Conservation (phyloP, 1,284 basidiomycete species). For the Papiliotrema nemorosa region DNA sequence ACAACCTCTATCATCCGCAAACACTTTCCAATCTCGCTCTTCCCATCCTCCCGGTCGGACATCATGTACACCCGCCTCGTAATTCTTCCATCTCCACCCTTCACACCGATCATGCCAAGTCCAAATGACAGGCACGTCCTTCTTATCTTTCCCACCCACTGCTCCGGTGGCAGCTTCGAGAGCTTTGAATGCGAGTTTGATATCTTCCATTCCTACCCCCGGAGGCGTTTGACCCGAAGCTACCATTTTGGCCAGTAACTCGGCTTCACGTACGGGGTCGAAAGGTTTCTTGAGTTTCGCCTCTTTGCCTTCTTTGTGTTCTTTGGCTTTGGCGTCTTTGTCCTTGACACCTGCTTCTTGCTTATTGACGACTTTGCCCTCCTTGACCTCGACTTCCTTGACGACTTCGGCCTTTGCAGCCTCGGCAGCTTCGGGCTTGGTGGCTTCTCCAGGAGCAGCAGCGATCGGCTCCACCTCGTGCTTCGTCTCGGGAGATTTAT, state of each 20-base stretch:
- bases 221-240: background rate
- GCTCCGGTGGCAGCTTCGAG: slow-evolving; percentile 13
- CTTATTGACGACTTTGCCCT: background rate
- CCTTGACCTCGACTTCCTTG: background rate
- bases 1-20: slow-evolving; percentile 33
- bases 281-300: slow-evolving; percentile 4
- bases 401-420: background rate
- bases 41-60: slow-evolving; percentile 33
- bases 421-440: background rate
- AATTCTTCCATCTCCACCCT: slow-evolving; percentile 36
- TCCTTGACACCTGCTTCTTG: background rate
- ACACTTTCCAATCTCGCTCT: slow-evolving; percentile 40
- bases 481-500: background rate
- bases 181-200: slow-evolving; percentile 15
- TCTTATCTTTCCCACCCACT: background rate
- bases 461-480: slow-evolving; percentile 10
- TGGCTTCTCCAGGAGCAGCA: slow-evolving; percentile 6
- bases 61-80: slow-evolving; percentile 21
- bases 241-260: slow-evolving; percentile 15
- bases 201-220: slow-evolving; percentile 13
- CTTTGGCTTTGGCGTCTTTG: slow-evolving; percentile 7
- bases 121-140: slow-evolving; percentile 24
- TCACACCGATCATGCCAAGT: slow-evolving; percentile 31
- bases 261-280: slow-evolving; percentile 16
- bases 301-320: slow-evolving; percentile 1